Base-by-base conservation (phyloP, 129 eudicot genomes). In the Deinandra increscens region DNA sequence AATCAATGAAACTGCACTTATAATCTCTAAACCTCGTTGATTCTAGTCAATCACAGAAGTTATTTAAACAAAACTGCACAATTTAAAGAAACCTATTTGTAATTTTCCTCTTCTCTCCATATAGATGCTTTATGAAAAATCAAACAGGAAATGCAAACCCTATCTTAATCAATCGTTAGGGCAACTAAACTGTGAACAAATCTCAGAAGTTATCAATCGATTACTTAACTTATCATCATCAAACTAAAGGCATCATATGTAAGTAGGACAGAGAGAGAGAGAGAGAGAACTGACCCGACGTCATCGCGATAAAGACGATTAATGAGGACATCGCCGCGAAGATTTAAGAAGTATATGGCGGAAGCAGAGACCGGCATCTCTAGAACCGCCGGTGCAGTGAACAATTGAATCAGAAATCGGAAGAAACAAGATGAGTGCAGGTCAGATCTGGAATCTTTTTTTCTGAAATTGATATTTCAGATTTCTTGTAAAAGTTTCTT, bases 331-430 rank as follows among this genome's bases (percentile, higher is more conserved):
- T 92, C 98, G 71, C 98, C 98, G 19, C 98, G 91, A 62, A 92
- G 98, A 72, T 92, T 92, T 51, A 92, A 64, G 71, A 92, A 92
- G 81, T 88, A 92, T 11, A 92, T 81, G 10, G 98, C 98, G 31
- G 98, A 92, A 69, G 98, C 98, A 68, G 98, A 82, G 84, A 92
- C 91, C 75, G 98, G 98, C 98, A 92, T 92, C 79, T 74, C 77
- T 81, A 43, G 80, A 70, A 60, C 68, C 75, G 61, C 80, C 81
- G 74, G 73, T 69, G 73, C 79, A 50, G 56, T 51, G 15, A 43
- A 0, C 29, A 41, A 19, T 2, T 59, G 42, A 60, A 73, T 50
- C 45, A 23, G 45, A 51, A 31, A 39, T 3, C 5, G 6, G 60
- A 34, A 69, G 20, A 12, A 37, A 29, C 39, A 50, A 15, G 68